Evolutionary conservation across 2,329 filamentous ascomycete genomes (phyloP), one percentile per base, ranked within the genome.

Genomic region (Epichloe bromicola): DNA sequence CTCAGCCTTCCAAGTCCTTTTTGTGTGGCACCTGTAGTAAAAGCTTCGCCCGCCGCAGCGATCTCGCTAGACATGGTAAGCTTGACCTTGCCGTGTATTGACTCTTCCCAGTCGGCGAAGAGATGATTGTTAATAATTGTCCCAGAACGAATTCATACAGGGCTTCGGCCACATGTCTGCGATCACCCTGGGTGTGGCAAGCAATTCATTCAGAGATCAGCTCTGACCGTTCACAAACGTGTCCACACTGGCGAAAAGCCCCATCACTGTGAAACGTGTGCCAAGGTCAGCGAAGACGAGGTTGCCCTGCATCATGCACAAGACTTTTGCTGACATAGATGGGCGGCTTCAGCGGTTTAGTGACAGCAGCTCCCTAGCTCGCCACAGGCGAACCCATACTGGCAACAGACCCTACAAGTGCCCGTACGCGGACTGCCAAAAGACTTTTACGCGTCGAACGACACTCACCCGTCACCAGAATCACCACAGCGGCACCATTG

Each of bases 181-280:
- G 90, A 96, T 61, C 88, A 82, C 53, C 85, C 85, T 40, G 82
- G 81, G 49, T 98, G 93, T 66, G 87, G 87, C 57, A 98, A 97
- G 70, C 87, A 91, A 63, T 98, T 98, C 65, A 98, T 98, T 59
- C 93, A 98, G 68, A 80, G 93, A 51, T 96, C 90, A 30, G 93
- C 93, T 20, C 72, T 98, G 65, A 98, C 93, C 0, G 93, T 98
- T 7, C 93, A 97, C 67, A 84, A 87, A 63, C 86, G 93, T 59
- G 90, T 96, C 19, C 93, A 98, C 68, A 97, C 93, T 2, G 93
- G 93, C 57, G 93, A 97, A 72, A 98, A 98, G 70, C 93, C 93
- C 48, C 93, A 98, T 62, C 91, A 93, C 82, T 98, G 93, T 65
- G 93, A 96, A 69, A 82, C 87, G 56, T 97, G 93, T 67, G 88